Conservation (phyloP, 2,329 filamentous ascomycete genomes). For the Pyrenochaeta sp. region DNA sequence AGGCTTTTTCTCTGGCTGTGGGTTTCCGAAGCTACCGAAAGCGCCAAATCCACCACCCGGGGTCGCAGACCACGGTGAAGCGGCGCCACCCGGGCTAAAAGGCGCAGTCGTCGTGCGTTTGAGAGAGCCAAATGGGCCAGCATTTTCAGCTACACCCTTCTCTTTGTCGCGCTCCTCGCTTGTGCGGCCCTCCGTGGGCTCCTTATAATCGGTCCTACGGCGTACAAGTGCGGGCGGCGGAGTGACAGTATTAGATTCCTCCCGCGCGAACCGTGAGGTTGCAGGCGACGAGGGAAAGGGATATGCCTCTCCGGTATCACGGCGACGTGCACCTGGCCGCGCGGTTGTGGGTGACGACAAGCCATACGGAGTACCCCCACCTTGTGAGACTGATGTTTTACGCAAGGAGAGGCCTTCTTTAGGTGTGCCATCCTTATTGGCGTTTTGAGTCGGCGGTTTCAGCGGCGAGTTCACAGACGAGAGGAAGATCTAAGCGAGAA, state of each 20-base stretch:
- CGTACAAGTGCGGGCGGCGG: slow-evolving; percentile 68
- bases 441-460: slow-evolving; percentile 78
- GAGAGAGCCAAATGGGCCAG: slow-evolving; percentile 60
- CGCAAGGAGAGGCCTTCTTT: slow-evolving; percentile 70
- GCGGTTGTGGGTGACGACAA: slow-evolving; percentile 77
- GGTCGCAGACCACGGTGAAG: slow-evolving; percentile 67
- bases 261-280: slow-evolving; percentile 66
- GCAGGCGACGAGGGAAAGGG: slow-evolving; percentile 68
- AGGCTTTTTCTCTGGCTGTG: slow-evolving; percentile 71
- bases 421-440: slow-evolving; percentile 68
- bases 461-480: slow-evolving; percentile 92
- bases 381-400: slow-evolving; percentile 83
- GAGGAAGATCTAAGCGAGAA: slow-evolving; percentile 71
- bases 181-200: slow-evolving; percentile 52
- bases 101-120: slow-evolving; percentile 66
- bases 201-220: slow-evolving; percentile 69
- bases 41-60: slow-evolving; percentile 74
- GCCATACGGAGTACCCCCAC: slow-evolving; percentile 69
- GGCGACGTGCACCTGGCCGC: slow-evolving; percentile 79
- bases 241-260: slow-evolving; percentile 69
- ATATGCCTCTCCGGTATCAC: slow-evolving; percentile 81
- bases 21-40: slow-evolving; percentile 85
- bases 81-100: slow-evolving; percentile 59
- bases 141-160: slow-evolving; percentile 51
- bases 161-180: slow-evolving; percentile 62